Evolutionary conservation across 192 early-diverging fungal species (phyloP).

Genomic region (Gonapodya prolifera): DNA sequence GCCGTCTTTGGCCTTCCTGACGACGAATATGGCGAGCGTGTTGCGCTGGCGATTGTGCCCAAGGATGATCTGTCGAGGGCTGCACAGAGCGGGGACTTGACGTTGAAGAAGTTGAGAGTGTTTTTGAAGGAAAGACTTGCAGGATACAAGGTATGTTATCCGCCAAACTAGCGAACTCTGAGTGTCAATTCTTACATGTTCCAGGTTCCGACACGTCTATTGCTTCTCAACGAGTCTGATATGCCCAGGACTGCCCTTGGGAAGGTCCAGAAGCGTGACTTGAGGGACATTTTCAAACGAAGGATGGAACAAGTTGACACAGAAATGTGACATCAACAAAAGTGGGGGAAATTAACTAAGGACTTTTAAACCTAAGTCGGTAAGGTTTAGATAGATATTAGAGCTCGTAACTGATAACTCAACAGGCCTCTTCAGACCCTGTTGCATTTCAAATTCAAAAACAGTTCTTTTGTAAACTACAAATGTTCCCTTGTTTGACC

Average conservation of each 20-base stretch:
- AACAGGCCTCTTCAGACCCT: no score
- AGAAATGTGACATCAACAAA: not conserved
- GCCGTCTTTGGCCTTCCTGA: slow-evolving; percentile 61
- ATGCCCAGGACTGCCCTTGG: slow-evolving; percentile 80
- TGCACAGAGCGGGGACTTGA: slow-evolving; percentile 5
- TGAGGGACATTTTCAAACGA: slow-evolving; percentile 34
- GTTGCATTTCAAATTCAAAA: no score
- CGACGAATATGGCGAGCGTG: slow-evolving; percentile 64
- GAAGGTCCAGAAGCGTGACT: slow-evolving; percentile 74
- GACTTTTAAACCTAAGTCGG: no score
- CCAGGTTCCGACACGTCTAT: slow-evolving; percentile 38
- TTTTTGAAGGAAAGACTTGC: slow-evolving; percentile 53
- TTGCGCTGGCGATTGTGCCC: slow-evolving; percentile 53
- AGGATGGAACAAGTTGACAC: not conserved
- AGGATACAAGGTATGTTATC: slow-evolving; percentile 58
- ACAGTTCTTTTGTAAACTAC: no score
- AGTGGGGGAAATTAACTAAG: no score
- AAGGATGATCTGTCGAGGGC: slow-evolving; percentile 1
- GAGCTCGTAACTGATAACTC: no score
- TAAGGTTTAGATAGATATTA: no score
- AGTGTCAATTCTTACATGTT: no score
- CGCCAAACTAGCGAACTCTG: no score
- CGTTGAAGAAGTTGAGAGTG: slow-evolving; percentile 22
- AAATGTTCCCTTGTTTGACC: no score
- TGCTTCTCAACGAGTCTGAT: slow-evolving; percentile 28